These are phyloP conservation scores for Calamus simplicifolius DNA, from an alignment of 176 grass and related monocot species.

Conservation along the genomic window DNA sequence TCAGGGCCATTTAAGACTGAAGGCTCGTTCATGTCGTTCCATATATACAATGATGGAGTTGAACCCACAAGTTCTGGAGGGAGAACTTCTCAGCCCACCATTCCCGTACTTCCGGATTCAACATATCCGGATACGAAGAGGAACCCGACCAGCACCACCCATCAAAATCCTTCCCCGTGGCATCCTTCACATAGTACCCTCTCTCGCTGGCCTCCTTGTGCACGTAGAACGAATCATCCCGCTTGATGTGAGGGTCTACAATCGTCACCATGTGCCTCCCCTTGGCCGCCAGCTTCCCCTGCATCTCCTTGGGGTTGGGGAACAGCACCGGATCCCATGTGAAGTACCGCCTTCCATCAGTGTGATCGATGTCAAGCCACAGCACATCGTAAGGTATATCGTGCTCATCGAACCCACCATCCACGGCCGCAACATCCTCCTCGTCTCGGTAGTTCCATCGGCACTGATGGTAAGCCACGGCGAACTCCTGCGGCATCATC, in stretches of 20 bases:
- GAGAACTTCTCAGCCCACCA: conserved; percentile 95
- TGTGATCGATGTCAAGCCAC: conserved; percentile 95
- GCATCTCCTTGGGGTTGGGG: conserved; percentile 78
- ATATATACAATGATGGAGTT: conserved; percentile 72
- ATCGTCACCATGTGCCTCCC: conserved; percentile 93
- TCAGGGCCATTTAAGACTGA: conserved; percentile 98
- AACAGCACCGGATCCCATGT: conserved; percentile 73
- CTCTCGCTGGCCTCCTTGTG: conserved; percentile 84
- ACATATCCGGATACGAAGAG: conserved; percentile 81
- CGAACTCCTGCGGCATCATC: conserved; percentile 70
- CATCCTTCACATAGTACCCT: conserved; percentile 90
- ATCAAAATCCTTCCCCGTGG: conserved; percentile 58
- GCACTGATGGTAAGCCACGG: conserved; percentile 82
- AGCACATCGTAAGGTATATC: conserved; percentile 96
- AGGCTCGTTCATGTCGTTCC: conserved; percentile 99
- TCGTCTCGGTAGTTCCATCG: conserved; percentile 97
- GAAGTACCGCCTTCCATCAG: conserved; percentile 89
- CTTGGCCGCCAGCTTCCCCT: conserved; percentile 60
- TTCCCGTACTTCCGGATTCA: conserved; percentile 84
- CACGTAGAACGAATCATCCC: conserved; percentile 48
- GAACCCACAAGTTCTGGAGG: conserved; percentile 71
- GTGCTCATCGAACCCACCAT: conserved; percentile 78
- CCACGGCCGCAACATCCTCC: conserved; percentile 69
- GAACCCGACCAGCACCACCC: conserved; percentile 96
- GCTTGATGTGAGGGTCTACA: conserved; percentile 90